Evolutionary conservation across 2,329 filamentous ascomycete species (phyloP).

Genomic region (Bisporella sp.): DNA sequence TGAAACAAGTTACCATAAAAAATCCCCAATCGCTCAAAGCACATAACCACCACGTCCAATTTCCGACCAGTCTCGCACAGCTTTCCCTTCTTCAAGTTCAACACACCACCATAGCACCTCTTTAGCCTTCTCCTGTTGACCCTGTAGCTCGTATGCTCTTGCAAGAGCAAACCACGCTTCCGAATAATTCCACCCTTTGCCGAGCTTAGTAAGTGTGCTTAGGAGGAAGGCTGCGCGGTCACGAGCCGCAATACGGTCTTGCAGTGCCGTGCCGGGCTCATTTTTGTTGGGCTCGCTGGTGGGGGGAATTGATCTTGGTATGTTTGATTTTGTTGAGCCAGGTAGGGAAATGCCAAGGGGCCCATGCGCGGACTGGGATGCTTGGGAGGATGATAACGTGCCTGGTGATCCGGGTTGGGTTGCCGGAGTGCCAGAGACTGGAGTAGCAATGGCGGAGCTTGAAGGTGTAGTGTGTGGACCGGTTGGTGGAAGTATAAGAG

Average conservation of each 20-base stretch:
- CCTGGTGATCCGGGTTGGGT: conserved; percentile 7
- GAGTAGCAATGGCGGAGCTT: conserved; percentile 17
- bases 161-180: conserved; percentile 92
- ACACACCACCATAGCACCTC: conserved; percentile 97
- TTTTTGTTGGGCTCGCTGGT: conserved; percentile 8
- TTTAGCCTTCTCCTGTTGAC: conserved; percentile 80
- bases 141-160: conserved; percentile 79
- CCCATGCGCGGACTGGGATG: conserved; percentile 19
- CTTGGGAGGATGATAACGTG: conserved; percentile 20
- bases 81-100: conserved; percentile 80
- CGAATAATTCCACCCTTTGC: conserved; percentile 80
- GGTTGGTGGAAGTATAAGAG: conserved; percentile 21
- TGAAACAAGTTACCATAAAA: too few species aligned
- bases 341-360: conserved; percentile 20
- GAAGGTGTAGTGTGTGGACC: conserved; percentile 17
- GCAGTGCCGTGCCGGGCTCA: conserved; percentile 18
- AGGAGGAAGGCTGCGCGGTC: conserved; percentile 84
- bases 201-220: conserved; percentile 75
- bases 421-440: conserved; percentile 7
- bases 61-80: conserved; percentile 73
- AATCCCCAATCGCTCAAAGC: conserved; percentile 10
- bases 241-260: conserved; percentile 76
- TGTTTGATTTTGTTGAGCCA: conserved; percentile 5
- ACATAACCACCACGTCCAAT: conserved; percentile 35
- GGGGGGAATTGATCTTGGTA: conserved; percentile 4